These are phyloP conservation scores for Zymoseptoria crescenta DNA, from an alignment of 2,329 filamentous ascomycete genomes.

Conservation along the genomic window DNA sequence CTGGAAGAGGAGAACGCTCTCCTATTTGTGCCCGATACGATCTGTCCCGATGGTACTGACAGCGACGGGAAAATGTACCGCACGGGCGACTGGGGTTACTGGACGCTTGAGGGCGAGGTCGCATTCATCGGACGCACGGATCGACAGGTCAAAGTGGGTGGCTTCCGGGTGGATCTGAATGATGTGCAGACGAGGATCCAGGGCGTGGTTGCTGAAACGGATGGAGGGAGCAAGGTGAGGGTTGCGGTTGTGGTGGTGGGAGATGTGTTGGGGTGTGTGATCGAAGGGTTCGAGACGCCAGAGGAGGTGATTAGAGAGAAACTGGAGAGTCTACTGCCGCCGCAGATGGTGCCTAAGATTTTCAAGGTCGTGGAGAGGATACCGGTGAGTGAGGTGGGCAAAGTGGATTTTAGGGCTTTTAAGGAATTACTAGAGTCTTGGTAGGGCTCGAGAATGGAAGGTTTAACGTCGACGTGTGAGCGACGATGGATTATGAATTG, in stretches of 20 bases:
- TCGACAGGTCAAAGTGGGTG: constrained; percentile 1
- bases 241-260: constrained; percentile 1
- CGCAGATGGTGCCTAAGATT: constrained; percentile 1
- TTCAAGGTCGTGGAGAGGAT: not conserved
- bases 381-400: not conserved
- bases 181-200: constrained; percentile 2
- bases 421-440: not conserved
- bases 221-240: not conserved
- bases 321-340: not conserved
- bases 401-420: constrained; percentile 1
- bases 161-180: constrained; percentile 1
- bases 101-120: constrained; percentile 1
- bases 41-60: not conserved
- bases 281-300: not conserved
- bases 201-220: not conserved
- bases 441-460: not conserved
- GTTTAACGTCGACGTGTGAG: not conserved
- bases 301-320: not conserved
- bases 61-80: not conserved
- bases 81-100: constrained; percentile 4
- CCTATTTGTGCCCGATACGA: not conserved
- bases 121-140: constrained; percentile 1
- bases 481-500: not conserved
- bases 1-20: not conserved
- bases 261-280: constrained; percentile 1